Conservation (phyloP, 2,329 filamentous ascomycete species). For the Aspergillus ruber region DNA sequence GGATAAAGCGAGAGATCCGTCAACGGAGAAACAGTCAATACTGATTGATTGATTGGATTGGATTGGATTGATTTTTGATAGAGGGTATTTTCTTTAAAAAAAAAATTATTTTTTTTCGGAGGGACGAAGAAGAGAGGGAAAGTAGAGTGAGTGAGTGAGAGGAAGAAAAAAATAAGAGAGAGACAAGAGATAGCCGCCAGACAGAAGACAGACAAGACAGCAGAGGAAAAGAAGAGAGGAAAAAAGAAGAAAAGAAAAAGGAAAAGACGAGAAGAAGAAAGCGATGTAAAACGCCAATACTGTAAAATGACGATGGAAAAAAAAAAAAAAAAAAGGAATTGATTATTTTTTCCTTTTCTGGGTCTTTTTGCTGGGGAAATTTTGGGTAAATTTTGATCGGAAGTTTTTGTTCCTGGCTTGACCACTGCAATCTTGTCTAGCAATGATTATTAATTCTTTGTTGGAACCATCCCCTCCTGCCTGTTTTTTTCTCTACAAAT, state of each 20-base stretch:
- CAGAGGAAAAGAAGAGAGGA: background rate
- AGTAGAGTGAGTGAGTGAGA: slow-evolving; percentile 1
- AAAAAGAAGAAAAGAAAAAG: slow-evolving; percentile 1
- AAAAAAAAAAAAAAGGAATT: slow-evolving; percentile 1
- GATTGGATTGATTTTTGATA: no score
- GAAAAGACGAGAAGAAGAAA: background rate
- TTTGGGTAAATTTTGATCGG: slow-evolving; percentile 4
- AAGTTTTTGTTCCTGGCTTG: slow-evolving; percentile 15
- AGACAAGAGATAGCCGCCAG: slow-evolving; percentile 1
- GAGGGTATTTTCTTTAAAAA: no score
- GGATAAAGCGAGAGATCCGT: background rate
- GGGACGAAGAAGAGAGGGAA: background rate
- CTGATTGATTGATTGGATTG: no score
- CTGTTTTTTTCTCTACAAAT: slow-evolving; percentile 3
- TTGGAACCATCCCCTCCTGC: background rate
- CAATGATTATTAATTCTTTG: no score
- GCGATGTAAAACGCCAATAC: background rate
- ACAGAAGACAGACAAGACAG: background rate
- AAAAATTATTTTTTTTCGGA: no score
- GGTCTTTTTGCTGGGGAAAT: slow-evolving; percentile 3
- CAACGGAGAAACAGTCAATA: background rate
- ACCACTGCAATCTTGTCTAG: no score
- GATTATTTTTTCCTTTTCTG: no score
- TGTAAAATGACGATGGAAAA: no score
- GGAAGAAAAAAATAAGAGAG: background rate